Evolutionary conservation across 208 protist species (phyloP).

Genomic region (Crithidia acanthocephali): DNA sequence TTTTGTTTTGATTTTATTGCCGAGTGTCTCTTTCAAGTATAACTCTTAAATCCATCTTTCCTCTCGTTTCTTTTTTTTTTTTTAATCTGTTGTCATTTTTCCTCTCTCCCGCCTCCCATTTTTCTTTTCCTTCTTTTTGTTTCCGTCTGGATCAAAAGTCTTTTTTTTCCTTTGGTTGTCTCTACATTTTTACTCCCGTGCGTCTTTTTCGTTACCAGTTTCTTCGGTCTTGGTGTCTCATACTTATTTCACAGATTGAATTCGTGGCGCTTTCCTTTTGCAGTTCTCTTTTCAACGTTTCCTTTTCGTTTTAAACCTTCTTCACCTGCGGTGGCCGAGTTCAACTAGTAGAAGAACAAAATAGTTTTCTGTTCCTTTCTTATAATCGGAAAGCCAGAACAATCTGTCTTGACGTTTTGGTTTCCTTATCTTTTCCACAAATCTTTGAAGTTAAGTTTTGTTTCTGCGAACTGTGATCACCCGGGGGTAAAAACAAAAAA

Average conservation of each 20-base stretch:
- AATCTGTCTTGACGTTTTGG: too few species aligned
- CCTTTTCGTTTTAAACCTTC: neutral
- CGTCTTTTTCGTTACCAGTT: neutral
- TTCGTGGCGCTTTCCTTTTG: neutral
- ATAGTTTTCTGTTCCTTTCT: neutral
- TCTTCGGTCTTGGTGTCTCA: neutral
- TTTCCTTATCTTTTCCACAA: too few species aligned
- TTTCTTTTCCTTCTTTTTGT: constrained; percentile 7
- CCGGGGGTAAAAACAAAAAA: too few species aligned
- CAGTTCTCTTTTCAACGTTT: neutral
- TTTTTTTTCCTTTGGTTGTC: neutral
- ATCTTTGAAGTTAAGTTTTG: too few species aligned
- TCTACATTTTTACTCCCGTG: neutral
- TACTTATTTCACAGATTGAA: too few species aligned
- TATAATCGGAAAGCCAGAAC: too few species aligned
- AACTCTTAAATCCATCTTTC: neutral
- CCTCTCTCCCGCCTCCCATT: constrained; percentile 1
- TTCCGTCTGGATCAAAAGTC: neutral
- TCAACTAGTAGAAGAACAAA: too few species aligned
- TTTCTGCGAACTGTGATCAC: too few species aligned
- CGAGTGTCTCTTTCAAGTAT: neutral
- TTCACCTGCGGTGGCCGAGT: too few species aligned
- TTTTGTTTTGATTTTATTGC: constrained; percentile 13
- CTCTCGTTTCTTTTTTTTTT: neutral
- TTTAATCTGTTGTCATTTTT: too few species aligned